Evolutionary conservation across 2,329 filamentous ascomycete genomes (phyloP), one percentile per base, ranked within the genome.

Genomic region (Trichoderma sp.): DNA sequence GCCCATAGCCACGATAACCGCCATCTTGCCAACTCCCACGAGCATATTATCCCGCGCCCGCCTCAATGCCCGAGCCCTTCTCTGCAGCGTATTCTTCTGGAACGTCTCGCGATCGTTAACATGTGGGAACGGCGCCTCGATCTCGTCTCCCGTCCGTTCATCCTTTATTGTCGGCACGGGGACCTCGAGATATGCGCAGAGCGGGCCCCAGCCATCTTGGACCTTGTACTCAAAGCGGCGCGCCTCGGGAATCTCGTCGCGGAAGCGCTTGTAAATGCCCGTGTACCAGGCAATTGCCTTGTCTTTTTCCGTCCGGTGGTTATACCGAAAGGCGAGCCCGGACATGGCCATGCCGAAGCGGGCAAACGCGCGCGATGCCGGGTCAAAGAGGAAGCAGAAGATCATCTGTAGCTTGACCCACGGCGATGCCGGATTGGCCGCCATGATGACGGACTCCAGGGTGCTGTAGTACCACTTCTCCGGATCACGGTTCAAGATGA

Each of bases 401-500:
- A 77, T 29, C 67, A 63, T 58, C 32, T 34, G 27, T 13, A 68
- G 22, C 50, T n/a, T 39, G 32, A 12, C 42, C 45, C 42, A 27
- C 5, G 39, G 63, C 29, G 63, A 65, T 0, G 22, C 19, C 4
- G 48, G 50, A 15, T 56, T 27, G 32, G 68, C 17, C 19, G 69
- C 61, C 32, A 60, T 69, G 60, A 76, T 37, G 68, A 77, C 74
- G 42, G 66, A 73, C 48, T 67, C 68, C 25, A 76, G 32, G 3
- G 72, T 75, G 48, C 78, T 75, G 13, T 72, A 66, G 71, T 80
- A 80, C 79, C 79, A 80, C 35, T 70, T 69, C 37, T 80, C 78
- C n/a, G 76, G 73, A 57, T 80, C 79, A 60, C 79, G 78, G 71
- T 77, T 80, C 52, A 81, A 73, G 58, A 81, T 77, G 67, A 81